Base-by-base conservation (phyloP, 441 rosid genomes). In the Croton setiger region DNA sequence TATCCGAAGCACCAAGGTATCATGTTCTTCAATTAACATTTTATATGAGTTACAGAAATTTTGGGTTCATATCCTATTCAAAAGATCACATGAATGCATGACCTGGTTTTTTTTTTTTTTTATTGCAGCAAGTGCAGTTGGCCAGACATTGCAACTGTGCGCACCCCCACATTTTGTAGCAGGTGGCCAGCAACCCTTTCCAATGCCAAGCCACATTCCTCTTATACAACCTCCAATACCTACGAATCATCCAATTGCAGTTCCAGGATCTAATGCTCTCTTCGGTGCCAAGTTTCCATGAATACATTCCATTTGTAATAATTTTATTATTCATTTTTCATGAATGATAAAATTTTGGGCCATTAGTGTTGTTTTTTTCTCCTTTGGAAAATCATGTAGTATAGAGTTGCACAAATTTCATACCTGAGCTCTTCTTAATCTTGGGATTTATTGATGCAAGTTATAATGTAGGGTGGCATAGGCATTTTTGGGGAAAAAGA, bases 1-100 rank as follows among this genome's bases (percentile, higher is more conserved):
- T 88, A 79, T 77, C 85, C 87, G 13, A 92, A 90, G 78, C 90
- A 83, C 74, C 98, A 86, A 84, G 98, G 98, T 90, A 83, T 67
- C 31, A n/a, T 69, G 47, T 59, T 14, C 18, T 31, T 53, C 43
- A 54, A 9, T 5, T 18, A 5, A 1, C 49, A 57, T 52, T 13
- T 11, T 69, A 18, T 7, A n/a, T 52, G 4, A 33, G 4, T 39
- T 44, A 15, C 17, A 31, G 15, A 49, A 48, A 15, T 41, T 67
- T 66, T 2, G 52, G 60, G 51, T 63, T 52, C 55, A 52, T 18
- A 3, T n/a, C 23, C 10, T 20, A 31, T 14, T 33, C 35, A 21
- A 23, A 13, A 37, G 44, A 52, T 60, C 54, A 31, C 31, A 31
- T 62, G 54, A 36, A 43, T 36, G 12, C 23, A 36, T 21, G 13